Base-by-base conservation (phyloP, 352 stramenopile genomes). In the Phytophthora idaei region DNA sequence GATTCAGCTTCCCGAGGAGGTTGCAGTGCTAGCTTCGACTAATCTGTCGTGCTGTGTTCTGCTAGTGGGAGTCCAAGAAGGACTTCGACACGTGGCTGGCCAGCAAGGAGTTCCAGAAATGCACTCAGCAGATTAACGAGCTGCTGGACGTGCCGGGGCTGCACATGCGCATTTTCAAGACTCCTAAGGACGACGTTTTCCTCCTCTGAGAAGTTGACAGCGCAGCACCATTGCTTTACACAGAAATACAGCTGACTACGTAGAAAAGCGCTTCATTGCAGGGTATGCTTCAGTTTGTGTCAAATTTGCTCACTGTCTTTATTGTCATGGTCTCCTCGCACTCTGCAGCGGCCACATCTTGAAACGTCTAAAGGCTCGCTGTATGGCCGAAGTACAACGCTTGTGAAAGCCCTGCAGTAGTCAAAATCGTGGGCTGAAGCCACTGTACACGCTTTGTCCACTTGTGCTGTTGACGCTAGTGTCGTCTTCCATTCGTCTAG, bases 81-180 rank as follows among this genome's bases (percentile, higher is more conserved):
- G 73, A 93, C 61, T 94, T 94, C 54, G 88, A 96, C 45, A 74
- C 67, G 49, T 96, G 88, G 88, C 61, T 92, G 39, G 73, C 74
- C 37, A 94, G 81, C 74, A 76, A 79, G 28, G 85, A 93, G 55
- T 96, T 92, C 67, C 83, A 90, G 65, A 71, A 90, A 44, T 90
- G 81, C 72, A 91, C 86, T 36, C 52, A 71, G 34, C 79, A 94
- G 66, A 93, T 96, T 69, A 92, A 96, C 67, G 83, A 96, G 64
- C 71, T 93, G 31, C 70, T 96, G 59, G 88, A 94, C 58, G 83
- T 93, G 34, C 88, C 88, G 0, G 87, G 80, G n/a, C 76, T 91
- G 61, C 80, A 92, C 67, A 91, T 87, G 59, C 84, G 88, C 60
- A 77, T 96, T 41, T 94, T 94, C 71, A 88, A 87, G 57, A 83